These are phyloP conservation scores for Diplotaxis tenuifolia DNA, from an alignment of 345 rosid species.

Conservation along the genomic window DNA sequence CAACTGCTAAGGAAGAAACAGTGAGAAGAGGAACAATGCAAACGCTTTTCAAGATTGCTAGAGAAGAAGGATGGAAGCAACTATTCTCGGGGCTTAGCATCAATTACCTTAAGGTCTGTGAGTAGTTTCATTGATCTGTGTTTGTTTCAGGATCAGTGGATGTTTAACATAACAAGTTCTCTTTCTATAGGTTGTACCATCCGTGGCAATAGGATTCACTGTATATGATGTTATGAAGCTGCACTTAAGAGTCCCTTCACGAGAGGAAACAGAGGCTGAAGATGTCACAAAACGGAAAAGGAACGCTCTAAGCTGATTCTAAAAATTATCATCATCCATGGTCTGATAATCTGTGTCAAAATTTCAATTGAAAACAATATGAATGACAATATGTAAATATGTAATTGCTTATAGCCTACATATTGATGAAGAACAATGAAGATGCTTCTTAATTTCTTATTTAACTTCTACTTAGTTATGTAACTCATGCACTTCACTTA, in stretches of 20 bases:
- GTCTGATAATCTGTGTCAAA: slow-evolving; percentile 13
- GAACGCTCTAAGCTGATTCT: slow-evolving; percentile 46
- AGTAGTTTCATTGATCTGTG: neutral
- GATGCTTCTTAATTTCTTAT: slow-evolving; percentile 12
- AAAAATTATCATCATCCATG: neutral
- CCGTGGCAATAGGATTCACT: slow-evolving; percentile 93
- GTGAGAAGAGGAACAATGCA: slow-evolving; percentile 63
- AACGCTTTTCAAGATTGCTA: slow-evolving; percentile 56
- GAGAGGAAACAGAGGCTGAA: slow-evolving; percentile 60
- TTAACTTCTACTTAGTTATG: slow-evolving; percentile 8
- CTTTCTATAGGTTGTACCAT: slow-evolving; percentile 71
- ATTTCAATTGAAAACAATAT: neutral
- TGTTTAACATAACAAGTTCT: neutral
- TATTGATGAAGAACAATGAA: neutral
- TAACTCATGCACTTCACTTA: neutral
- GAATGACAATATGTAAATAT: slow-evolving; percentile 16
- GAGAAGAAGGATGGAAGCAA: slow-evolving; percentile 94
- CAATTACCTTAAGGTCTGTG: slow-evolving; percentile 78
- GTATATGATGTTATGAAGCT: slow-evolving; percentile 86
- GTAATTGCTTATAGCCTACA: neutral
- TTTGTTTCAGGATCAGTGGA: neutral
- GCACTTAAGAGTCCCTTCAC: slow-evolving; percentile 72
- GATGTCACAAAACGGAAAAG: slow-evolving; percentile 47
- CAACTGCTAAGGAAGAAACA: slow-evolving; percentile 47
- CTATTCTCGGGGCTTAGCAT: slow-evolving; percentile 90